Conservation (phyloP, 2,329 filamentous ascomycete genomes). For the Fusarium albidum region DNA sequence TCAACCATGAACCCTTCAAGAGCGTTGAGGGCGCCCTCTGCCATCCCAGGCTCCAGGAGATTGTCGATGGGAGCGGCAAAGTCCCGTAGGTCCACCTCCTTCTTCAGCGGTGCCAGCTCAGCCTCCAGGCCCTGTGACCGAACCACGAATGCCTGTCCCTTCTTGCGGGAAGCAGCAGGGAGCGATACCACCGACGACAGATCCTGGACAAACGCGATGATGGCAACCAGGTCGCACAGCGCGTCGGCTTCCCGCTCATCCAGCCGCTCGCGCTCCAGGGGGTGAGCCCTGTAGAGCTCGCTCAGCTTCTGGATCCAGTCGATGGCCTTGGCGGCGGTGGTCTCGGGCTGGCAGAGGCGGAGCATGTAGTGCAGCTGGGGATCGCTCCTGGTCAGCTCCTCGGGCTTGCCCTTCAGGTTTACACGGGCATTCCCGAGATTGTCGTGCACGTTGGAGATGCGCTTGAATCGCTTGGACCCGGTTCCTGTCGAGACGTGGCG, state of each 20-base stretch:
- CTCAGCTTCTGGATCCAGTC: conserved; percentile 53
- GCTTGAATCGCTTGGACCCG: conserved; percentile 53
- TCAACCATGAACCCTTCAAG: conserved; percentile 50
- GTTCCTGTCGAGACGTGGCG: conserved; percentile 48
- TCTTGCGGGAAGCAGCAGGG: conserved; percentile 50
- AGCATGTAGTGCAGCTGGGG: conserved; percentile 55
- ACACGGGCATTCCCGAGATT: conserved; percentile 47
- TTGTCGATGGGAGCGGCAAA: conserved; percentile 53
- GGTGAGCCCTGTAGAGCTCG: conserved; percentile 46
- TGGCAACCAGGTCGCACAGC: conserved; percentile 48
- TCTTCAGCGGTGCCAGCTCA: conserved; percentile 50
- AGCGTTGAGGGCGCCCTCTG: conserved; percentile 44
- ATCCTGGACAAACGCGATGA: conserved; percentile 50
- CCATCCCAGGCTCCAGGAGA: conserved; percentile 50
- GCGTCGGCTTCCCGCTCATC: conserved; percentile 44
- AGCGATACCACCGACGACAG: conserved; percentile 45
- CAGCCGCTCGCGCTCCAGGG: conserved; percentile 46
- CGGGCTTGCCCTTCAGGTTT: conserved; percentile 51
- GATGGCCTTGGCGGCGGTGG: conserved; percentile 44
- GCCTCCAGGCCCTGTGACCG: conserved; percentile 44
- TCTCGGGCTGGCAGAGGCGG: conserved; percentile 52
- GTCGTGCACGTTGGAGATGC: conserved; percentile 46
- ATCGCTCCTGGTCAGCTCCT: conserved; percentile 47
- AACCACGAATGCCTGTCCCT: conserved; percentile 48
- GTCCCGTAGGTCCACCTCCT: conserved; percentile 48